Conservation (phyloP, 2,329 filamentous ascomycete genomes). For the Thermothelomyces thermophilus region DNA sequence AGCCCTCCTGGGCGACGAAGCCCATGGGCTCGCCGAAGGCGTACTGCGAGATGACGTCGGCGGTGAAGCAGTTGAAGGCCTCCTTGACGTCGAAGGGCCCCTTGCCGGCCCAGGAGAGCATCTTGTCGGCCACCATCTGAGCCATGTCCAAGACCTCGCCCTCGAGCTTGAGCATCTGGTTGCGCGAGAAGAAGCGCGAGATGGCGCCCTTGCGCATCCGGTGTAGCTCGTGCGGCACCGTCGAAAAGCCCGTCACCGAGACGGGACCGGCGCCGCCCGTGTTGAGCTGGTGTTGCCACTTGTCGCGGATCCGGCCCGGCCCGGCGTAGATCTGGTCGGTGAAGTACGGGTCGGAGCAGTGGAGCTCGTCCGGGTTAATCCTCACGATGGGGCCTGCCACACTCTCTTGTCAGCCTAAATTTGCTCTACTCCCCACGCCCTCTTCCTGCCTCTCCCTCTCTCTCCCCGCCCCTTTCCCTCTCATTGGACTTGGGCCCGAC, state of each 20-base stretch:
- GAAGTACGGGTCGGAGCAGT: conserved; percentile 15
- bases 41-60: too few species aligned
- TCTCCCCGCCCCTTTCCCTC: too few species aligned
- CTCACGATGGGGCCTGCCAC: conserved; percentile 16
- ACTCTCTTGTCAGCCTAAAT: background rate
- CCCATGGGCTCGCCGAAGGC: too few species aligned
- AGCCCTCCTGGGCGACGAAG: too few species aligned
- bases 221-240: conserved; percentile 9
- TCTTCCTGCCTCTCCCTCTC: too few species aligned
- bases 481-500: background rate
- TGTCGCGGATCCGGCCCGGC: conserved; percentile 1
- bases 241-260: background rate
- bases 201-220: conserved; percentile 3
- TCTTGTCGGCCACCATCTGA: too few species aligned
- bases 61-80: too few species aligned
- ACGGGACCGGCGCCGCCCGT: background rate
- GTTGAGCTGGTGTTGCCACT: background rate
- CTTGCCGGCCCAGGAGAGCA: too few species aligned
- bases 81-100: too few species aligned
- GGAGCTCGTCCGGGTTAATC: conserved; percentile 18
- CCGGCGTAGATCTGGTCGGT: conserved; percentile 15
- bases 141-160: background rate
- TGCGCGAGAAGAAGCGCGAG: conserved; percentile 24
- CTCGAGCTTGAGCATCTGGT: background rate
- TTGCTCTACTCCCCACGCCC: too few species aligned